These are phyloP conservation scores for Tylopilus plumbeoviolaceoides DNA, from an alignment of 768 basidiomycete genomes.

Conservation along the genomic window DNA sequence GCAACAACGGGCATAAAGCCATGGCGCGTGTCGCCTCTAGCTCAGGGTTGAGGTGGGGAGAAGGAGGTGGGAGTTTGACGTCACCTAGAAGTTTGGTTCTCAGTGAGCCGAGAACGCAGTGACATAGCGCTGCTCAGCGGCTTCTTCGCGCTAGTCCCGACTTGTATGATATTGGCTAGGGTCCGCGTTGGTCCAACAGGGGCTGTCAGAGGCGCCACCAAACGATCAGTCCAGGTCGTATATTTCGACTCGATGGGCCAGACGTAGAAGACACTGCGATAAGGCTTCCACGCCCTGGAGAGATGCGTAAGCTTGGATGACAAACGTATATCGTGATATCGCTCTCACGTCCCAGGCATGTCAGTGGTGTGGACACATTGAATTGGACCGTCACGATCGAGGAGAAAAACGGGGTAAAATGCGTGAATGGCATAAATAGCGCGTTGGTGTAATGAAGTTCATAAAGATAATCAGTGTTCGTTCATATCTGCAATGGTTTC, in stretches of 20 bases:
- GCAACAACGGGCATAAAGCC: not conserved
- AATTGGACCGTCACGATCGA: constrained; percentile 2
- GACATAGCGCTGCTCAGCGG: not conserved
- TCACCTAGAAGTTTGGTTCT: not conserved
- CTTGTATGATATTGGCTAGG: not conserved
- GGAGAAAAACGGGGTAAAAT: not conserved
- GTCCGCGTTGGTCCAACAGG: not conserved
- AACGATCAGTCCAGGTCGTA: not conserved
- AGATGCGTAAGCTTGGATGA: not conserved
- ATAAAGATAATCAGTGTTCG: constrained; percentile 25
- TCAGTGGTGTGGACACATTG: not conserved
- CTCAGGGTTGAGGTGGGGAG: not conserved
- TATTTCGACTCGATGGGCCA: not conserved
- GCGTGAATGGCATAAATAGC: constrained; percentile 25
- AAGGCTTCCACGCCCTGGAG: not conserved
- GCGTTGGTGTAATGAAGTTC: constrained; percentile 11
- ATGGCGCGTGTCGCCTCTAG: not conserved
- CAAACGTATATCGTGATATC: constrained; percentile 1
- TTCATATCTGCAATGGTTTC: constrained; percentile 3
- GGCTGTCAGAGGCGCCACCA: not conserved
- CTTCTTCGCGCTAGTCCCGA: not conserved
- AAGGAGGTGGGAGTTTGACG: not conserved
- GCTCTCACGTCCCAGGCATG: constrained; percentile 5
- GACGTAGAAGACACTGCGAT: not conserved
- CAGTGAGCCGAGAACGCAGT: not conserved